Conservation (phyloP, 768 basidiomycete species). For the Suillus ampliporus region DNA sequence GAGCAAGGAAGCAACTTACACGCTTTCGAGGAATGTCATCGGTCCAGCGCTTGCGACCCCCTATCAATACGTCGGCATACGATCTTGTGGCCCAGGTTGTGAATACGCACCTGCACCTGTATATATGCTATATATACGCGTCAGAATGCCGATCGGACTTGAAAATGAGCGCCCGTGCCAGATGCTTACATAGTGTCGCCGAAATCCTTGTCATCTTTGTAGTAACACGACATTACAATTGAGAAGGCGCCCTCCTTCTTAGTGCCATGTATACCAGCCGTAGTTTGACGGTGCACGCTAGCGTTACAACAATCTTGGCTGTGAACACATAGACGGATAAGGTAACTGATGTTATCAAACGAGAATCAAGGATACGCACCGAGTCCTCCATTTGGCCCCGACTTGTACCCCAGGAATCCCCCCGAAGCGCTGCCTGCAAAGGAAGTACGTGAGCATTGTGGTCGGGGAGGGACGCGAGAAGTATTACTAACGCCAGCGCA, state of each 20-base stretch:
- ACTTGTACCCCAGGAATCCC: constrained; percentile 27
- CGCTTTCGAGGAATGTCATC: constrained; percentile 22
- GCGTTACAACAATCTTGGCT: constrained; percentile 17
- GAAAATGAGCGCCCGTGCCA: constrained; percentile 27
- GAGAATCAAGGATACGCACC: constrained; percentile 18
- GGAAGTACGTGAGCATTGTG: background rate
- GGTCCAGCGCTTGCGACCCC: constrained; percentile 23
- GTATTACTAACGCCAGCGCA: background rate
- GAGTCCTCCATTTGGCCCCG: constrained; percentile 26
- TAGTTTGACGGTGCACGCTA: constrained; percentile 21
- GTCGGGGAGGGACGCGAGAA: background rate
- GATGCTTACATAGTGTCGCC: constrained; percentile 31
- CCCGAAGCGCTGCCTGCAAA: constrained; percentile 28
- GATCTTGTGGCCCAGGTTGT: background rate
- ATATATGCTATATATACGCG: constrained; percentile 27
- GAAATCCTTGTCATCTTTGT: constrained; percentile 30
- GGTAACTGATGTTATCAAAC: constrained; percentile 5
- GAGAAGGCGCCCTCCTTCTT: constrained; percentile 19
- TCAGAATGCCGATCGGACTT: background rate
- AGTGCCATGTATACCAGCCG: constrained; percentile 31
- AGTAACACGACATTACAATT: constrained; percentile 23
- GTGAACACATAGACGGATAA: background rate
- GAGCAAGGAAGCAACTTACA: constrained; percentile 19
- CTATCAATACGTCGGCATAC: constrained; percentile 4
- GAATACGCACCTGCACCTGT: constrained; percentile 24